Evolutionary conservation across 257 asterid genomes (phyloP).

Genomic region (Nicotiana attenuata): DNA sequence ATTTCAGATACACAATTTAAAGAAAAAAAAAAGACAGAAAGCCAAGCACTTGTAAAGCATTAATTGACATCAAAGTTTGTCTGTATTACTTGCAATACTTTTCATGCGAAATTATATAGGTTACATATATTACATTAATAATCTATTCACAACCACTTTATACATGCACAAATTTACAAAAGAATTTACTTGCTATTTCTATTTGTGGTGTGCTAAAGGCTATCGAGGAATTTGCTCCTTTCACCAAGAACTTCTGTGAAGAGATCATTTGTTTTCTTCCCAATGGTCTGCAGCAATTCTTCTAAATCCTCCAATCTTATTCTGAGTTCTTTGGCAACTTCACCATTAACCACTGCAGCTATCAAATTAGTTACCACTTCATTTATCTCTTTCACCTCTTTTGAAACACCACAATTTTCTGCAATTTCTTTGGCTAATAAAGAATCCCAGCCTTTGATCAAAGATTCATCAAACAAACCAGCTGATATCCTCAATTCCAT

Average conservation of each 20-base stretch:
- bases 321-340: conserved; percentile 24
- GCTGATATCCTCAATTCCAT: conserved; percentile 27
- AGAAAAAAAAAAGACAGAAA: neutral
- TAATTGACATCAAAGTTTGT: neutral
- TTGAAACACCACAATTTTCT: conserved; percentile 20
- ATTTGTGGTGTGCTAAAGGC: conserved; percentile 24
- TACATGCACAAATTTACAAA: neutral
- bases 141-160: neutral
- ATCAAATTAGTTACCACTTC: conserved; percentile 15
- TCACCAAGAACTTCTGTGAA: conserved; percentile 45
- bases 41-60: neutral
- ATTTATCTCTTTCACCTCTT: conserved; percentile 52
- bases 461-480: conserved; percentile 27
- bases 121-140: neutral
- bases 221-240: conserved; percentile 48
- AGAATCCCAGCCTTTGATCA: conserved; percentile 31
- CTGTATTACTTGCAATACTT: no score
- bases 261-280: conserved; percentile 33
- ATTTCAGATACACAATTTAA: no score
- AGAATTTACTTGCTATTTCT: conserved; percentile 8
- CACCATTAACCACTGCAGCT: neutral
- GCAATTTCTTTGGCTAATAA: conserved; percentile 20
- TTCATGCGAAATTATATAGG: neutral
- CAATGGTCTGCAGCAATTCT: conserved; percentile 24
- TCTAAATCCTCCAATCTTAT: conserved; percentile 37